Base-by-base conservation (phyloP, 805 yeast species). In the Candida argentea region DNA sequence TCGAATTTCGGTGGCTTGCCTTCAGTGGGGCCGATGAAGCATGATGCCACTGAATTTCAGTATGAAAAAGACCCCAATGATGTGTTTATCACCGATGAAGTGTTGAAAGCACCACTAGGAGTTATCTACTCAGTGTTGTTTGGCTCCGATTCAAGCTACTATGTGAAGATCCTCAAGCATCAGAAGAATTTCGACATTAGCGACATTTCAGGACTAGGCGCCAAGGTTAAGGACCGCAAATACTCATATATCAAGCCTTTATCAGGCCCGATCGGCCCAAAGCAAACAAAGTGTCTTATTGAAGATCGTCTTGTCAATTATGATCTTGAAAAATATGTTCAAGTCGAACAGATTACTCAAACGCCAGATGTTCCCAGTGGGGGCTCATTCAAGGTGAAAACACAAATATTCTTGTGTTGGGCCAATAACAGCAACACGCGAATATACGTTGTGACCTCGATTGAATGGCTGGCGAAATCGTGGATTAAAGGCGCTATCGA, bases 321-420 rank as follows among this genome's bases (percentile, higher is more conserved):
- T 26, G 75, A 77, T 41, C 57, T 68, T n/a, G 60, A 65, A 5
- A 52, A 58, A 14, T 66, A 66, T 38, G 69, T 84, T 19, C 67
- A 73, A 33, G 73, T 85, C 2, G 55, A 74, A 2, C 73, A 76
- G 23, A 61, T 70, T 2, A 73, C 89, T 0, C 61, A 57, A 22
- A 87, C 98, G 0, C 99, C 98, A 0, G 91, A 85, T 46, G 97
- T 91, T 10, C 98, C 99, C 1, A 80, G 87, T 43, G 99, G 99
- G 4, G 67, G 67, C 24, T 68, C 82, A 1, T 91, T 91, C 50
- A 63, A 69, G 18, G 86, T 86, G 2, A 66, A 73, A 36, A 83
- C 95, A 0, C 64, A 81, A 35, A 81, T 75, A 42, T 59, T 76
- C 25, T 54, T 85, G 31, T 65, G 78, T 3, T 91, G 98, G 97